A percentile compares a stretch with the other conserved stretches of the same genome.
These are phyloP conservation scores for Cryptococcus wingfieldii DNA, from an alignment of 1,284 basidiomycete species.

Conservation along the genomic window DNA sequence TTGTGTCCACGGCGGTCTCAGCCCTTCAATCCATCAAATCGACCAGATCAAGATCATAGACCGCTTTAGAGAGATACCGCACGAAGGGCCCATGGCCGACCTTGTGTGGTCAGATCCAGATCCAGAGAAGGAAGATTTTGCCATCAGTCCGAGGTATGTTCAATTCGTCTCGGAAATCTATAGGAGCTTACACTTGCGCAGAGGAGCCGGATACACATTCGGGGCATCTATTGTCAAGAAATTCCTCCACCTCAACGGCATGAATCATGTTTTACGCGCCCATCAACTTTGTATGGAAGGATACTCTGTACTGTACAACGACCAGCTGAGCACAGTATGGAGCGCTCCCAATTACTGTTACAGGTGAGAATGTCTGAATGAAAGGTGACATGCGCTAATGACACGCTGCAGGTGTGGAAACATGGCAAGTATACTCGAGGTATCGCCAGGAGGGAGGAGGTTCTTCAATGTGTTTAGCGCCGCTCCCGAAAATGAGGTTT, in stretches of 20 bases:
- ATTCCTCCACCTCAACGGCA: slow-evolving; percentile 87
- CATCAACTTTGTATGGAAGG: slow-evolving; percentile 99
- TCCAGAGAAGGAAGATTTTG: slow-evolving; percentile 98
- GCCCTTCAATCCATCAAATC: slow-evolving; percentile 96
- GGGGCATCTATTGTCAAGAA: slow-evolving; percentile 98
- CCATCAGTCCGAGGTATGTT: slow-evolving; percentile 86
- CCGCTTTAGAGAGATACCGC: slow-evolving; percentile 98
- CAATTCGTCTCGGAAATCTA: neutral
- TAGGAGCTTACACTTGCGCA: slow-evolving; percentile 44
- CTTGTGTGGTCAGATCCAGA: slow-evolving; percentile 99
- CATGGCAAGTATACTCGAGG: slow-evolving; percentile 91
- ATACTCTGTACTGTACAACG: slow-evolving; percentile 89
- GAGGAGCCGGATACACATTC: slow-evolving; percentile 98
- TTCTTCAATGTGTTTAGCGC: slow-evolving; percentile 98
- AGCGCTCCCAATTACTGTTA: slow-evolving; percentile 95
- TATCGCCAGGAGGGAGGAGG: slow-evolving; percentile 81
- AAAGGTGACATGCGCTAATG: neutral
- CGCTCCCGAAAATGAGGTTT: slow-evolving; percentile 83
- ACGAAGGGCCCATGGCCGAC: slow-evolving; percentile 99
- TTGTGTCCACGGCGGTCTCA: slow-evolving; percentile 97
- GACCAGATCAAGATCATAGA: slow-evolving; percentile 99
- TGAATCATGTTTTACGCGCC: slow-evolving; percentile 95
- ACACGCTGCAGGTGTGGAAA: slow-evolving; percentile 84
- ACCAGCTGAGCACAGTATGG: slow-evolving; percentile 96
- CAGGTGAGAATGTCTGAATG: slow-evolving; percentile 28